Percentiles rank a stretch among this genome's conserved stretches.
These are phyloP conservation scores for Cucumis cinereus DNA, from an alignment of 306 rosid species.

Conservation along the genomic window DNA sequence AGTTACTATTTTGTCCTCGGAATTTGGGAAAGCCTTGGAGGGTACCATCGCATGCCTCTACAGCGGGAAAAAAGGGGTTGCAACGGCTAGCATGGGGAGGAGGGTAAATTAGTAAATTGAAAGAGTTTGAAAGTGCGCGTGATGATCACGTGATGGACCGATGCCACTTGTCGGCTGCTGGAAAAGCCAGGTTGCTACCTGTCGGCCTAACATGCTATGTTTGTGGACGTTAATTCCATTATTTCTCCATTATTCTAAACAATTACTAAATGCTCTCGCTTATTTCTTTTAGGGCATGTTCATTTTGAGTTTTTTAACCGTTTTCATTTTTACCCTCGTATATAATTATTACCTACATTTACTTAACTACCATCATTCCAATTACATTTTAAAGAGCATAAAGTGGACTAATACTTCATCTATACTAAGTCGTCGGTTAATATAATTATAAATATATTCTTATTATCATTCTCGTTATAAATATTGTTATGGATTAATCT, in stretches of 20 bases:
- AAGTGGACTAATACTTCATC: no score
- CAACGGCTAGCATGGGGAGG: conserved; percentile 68
- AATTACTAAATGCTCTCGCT: not conserved
- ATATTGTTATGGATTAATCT: no score
- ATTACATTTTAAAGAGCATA: no score
- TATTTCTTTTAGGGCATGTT: no score
- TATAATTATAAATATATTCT: no score
- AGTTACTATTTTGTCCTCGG: conserved; percentile 34
- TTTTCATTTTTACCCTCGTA: no score
- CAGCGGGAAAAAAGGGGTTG: not conserved
- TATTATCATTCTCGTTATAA: no score
- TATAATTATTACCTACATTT: no score
- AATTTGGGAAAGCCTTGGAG: not conserved
- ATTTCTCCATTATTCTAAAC: not conserved
- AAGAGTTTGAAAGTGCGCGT: conserved; percentile 19
- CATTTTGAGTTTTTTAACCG: no score
- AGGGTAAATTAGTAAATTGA: conserved; percentile 32
- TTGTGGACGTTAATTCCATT: conserved; percentile 1
- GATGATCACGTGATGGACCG: conserved; percentile 24
- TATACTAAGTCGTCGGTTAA: no score
- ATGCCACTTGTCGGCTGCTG: conserved; percentile 29
- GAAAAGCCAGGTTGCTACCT: conserved; percentile 9
- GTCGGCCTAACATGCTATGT: not conserved
- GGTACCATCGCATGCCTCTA: not conserved
- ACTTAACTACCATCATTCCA: no score